These are phyloP conservation scores for Botrytis squamosa DNA, from an alignment of 2,329 filamentous ascomycete genomes.

Conservation along the genomic window DNA sequence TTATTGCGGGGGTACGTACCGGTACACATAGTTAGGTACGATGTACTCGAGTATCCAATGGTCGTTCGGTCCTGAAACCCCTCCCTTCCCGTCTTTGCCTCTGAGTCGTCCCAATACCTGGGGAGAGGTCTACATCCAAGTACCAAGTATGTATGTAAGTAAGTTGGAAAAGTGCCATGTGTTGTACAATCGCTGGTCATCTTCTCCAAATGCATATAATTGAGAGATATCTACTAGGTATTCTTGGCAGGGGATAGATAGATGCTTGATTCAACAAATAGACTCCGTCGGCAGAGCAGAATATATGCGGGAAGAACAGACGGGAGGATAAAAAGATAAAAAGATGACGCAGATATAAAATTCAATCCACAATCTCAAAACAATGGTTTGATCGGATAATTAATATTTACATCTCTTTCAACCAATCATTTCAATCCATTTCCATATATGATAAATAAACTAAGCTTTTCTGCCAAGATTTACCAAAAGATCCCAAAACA, in stretches of 20 bases:
- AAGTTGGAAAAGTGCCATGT: not conserved
- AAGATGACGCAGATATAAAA: slow-evolving; percentile 6
- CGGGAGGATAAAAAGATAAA: not conserved
- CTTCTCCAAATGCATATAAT: not conserved
- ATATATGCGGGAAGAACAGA: not conserved
- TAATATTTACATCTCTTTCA: not conserved
- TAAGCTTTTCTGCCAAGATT: slow-evolving; percentile 17
- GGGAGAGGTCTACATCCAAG: not conserved
- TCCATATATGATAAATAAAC: not conserved
- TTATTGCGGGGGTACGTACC: not conserved
- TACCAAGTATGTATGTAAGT: not conserved
- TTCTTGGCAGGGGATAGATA: slow-evolving; percentile 18
- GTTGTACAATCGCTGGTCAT: slow-evolving; percentile 9
- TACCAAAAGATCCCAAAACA: not conserved
- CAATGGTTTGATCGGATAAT: not conserved
- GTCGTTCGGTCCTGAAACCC: not conserved
- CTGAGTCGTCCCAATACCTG: not conserved
- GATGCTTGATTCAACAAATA: not conserved
- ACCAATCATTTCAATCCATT: not conserved
- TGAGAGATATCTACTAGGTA: not conserved
- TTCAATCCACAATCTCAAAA: not conserved
- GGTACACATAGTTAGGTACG: not conserved
- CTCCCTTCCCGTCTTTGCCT: not conserved
- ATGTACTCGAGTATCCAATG: not conserved
- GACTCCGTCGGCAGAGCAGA: no score